phyloP scores from a whole-genome alignment of 2,329 filamentous ascomycete genomes.

The Fusarium beomiforme region DNA sequence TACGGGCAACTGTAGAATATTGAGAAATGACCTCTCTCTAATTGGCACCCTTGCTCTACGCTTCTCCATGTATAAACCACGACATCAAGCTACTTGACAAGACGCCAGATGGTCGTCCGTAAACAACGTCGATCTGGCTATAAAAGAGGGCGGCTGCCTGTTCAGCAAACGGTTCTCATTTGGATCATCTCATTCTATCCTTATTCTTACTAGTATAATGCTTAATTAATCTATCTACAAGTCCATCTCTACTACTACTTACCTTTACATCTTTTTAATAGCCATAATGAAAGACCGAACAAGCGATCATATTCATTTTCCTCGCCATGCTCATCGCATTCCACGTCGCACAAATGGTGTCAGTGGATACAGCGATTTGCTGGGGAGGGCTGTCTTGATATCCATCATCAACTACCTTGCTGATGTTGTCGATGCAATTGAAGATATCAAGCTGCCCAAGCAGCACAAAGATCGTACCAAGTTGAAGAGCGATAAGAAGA shows the following conservation, averaged over 20 bases:
- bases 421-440: conserved; percentile 28
- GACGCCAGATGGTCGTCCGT: not conserved
- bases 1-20: conserved; percentile 2
- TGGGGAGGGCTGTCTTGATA: conserved; percentile 32
- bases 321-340: conserved; percentile 26
- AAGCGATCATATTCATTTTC: conserved; percentile 31
- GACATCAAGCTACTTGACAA: conserved; percentile 1
- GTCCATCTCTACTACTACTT: not conserved
- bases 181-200: not conserved
- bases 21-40: conserved; percentile 19
- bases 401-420: conserved; percentile 33
- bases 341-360: conserved; percentile 20
- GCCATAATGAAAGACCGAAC: conserved; percentile 27
- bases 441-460: conserved; percentile 27
- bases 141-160: conserved; percentile 1
- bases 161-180: not conserved
- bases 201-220: conserved; percentile 7
- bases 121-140: conserved; percentile 1
- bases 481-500: conserved; percentile 25
- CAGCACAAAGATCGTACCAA: conserved; percentile 20
- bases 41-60: conserved; percentile 12
- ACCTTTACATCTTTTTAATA: conserved; percentile 5
- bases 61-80: conserved; percentile 32
- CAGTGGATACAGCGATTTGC: conserved; percentile 21
- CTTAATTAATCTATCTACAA: not conserved